These are phyloP conservation scores for Micractinium sp. DNA, from an alignment of 139 green algal genomes.

Conservation along the genomic window DNA sequence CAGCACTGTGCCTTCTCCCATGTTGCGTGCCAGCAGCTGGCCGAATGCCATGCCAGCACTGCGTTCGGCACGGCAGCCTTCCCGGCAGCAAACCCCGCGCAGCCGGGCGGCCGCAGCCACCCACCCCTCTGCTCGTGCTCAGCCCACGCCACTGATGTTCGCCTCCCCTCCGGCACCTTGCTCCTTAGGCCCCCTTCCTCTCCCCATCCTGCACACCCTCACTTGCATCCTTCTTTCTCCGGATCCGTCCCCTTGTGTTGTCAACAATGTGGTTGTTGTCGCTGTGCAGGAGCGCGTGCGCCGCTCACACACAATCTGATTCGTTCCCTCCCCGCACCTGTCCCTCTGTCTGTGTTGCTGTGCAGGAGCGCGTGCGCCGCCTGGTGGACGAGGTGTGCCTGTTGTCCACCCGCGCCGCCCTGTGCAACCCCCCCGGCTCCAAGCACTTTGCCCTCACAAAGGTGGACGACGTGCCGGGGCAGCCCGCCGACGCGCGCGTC, in stretches of 20 bases:
- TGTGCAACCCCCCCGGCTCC: slow-evolving; percentile 25
- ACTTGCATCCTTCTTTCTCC: background rate
- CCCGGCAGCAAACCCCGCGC: too few species aligned
- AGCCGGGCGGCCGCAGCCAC: too few species aligned
- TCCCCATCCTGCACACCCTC: background rate
- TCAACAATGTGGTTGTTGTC: too few species aligned
- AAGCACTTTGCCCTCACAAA: slow-evolving; percentile 39
- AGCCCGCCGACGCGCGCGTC: slow-evolving; percentile 31
- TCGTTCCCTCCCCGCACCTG: background rate
- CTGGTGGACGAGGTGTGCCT: slow-evolving; percentile 39
- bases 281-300: slow-evolving; percentile 15
- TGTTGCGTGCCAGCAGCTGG: too few species aligned
- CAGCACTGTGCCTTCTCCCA: too few species aligned
- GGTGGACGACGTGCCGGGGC: slow-evolving; percentile 17
- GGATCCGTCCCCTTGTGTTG: too few species aligned
- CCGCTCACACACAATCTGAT: background rate
- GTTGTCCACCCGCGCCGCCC: slow-evolving; percentile 21
- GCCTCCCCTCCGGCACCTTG: background rate
- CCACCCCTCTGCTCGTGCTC: too few species aligned
- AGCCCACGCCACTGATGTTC: background rate
- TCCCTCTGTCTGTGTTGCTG: background rate
- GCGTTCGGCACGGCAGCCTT: too few species aligned
- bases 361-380: slow-evolving; percentile 20
- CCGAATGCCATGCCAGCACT: too few species aligned
- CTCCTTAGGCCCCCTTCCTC: background rate